Base-by-base conservation (phyloP, 2,329 filamentous ascomycete genomes). In the Fusarium redolens region DNA sequence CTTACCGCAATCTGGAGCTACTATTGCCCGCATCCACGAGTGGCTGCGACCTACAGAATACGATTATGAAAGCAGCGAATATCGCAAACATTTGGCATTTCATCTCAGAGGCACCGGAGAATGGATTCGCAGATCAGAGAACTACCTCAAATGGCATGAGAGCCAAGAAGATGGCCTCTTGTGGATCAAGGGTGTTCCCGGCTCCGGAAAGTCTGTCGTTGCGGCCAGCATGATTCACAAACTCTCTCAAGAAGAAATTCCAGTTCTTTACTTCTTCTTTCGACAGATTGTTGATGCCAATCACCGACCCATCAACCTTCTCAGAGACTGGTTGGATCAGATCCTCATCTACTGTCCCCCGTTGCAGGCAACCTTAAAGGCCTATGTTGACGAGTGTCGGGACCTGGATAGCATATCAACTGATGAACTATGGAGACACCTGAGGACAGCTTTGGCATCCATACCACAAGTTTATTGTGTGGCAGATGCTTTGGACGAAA, bases 401-500 rank as follows among this genome's bases (percentile, higher is more conserved):
- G 51, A 61, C 22, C 38, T 74, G 20, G 65, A 60, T 18, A 66
- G 50, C 2, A 10, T 71, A 12, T 71, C 75, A 0, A 54, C 69
- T 6, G 68, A 74, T 3, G 77, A 77, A 20, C 63, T 84, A 6
- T 83, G 81, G 81, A 70, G 70, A 10, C 65, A 79, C 43, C 66
- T 83, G 3, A 65, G 75, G 17, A 68, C 66, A 40, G 78, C 79
- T 1, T 35, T 82, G 25, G 55, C 61, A 8, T 55, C 65, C 6
- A 58, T 78, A 38, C 75, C 68, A 35, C 65, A 35, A 5, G 64
- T 80, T 0, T 86, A 82, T 58, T 83, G 82, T 45, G 77, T 87
- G 5, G 79, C 78, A 1, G 85, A 86, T 66, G 84, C 84, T 3
- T 75, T 87, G 7, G 86, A 87, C 65, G 85, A 87, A 73, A 86